A percentile compares a stretch with the other conserved stretches of the same genome.
These are phyloP conservation scores for Fusarium continuum DNA, from an alignment of 2,329 filamentous ascomycete genomes.

Conservation along the genomic window DNA sequence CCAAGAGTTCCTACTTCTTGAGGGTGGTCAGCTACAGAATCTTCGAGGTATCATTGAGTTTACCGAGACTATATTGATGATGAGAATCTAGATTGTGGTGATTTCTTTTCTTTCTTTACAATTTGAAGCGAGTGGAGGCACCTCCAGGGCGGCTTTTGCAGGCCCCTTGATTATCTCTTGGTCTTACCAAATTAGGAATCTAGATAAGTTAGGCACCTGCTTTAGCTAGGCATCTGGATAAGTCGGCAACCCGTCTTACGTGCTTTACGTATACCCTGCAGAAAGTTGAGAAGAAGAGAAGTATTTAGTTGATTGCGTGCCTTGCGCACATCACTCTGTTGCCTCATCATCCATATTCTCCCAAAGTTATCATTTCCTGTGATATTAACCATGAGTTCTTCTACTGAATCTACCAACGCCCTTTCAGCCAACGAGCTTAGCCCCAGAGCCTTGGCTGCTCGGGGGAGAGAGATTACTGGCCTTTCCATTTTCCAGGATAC, in stretches of 20 bases:
- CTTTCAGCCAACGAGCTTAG: neutral
- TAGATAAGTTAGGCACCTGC: neutral
- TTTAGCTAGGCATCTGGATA: neutral
- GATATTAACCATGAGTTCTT: neutral
- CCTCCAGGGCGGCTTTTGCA: no score
- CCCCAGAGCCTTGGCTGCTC: neutral
- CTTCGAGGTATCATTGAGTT: constrained; percentile 21
- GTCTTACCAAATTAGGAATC: neutral
- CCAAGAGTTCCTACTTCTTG: constrained; percentile 18
- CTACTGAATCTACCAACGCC: neutral
- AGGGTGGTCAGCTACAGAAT: constrained; percentile 20
- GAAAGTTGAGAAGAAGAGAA: neutral
- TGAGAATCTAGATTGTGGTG: neutral
- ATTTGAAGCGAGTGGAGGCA: no score
- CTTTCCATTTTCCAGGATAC: neutral
- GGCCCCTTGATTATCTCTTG: neutral
- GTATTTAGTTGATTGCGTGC: neutral
- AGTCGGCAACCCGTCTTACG: neutral
- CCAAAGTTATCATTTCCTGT: no score
- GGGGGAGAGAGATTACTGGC: neutral
- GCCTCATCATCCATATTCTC: neutral
- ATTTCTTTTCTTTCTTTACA: no score
- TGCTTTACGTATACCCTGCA: neutral
- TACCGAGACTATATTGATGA: constrained; percentile 20
- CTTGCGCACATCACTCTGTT: neutral